These are phyloP conservation scores for Leccinum variicolor DNA, from an alignment of 768 basidiomycete genomes.

Conservation along the genomic window DNA sequence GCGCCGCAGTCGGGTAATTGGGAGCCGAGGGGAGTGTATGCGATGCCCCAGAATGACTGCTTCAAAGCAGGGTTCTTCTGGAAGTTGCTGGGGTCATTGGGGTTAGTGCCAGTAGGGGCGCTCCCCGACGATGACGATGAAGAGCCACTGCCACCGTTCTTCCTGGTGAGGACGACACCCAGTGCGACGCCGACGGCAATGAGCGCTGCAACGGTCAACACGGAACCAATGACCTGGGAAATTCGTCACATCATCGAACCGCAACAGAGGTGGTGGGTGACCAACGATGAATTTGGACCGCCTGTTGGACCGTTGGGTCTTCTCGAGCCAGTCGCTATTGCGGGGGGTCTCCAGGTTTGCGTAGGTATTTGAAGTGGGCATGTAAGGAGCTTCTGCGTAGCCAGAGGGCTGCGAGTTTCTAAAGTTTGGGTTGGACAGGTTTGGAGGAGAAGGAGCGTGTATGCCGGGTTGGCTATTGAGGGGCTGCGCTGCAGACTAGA, in stretches of 20 bases:
- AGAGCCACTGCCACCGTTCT: constrained; percentile 36
- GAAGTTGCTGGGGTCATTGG: constrained; percentile 78
- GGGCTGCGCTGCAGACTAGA: constrained; percentile 31
- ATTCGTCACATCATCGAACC: neutral
- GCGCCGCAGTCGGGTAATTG: constrained; percentile 70
- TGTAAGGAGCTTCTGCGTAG: constrained; percentile 26
- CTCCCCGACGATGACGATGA: constrained; percentile 14
- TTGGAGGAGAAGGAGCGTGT: constrained; percentile 35
- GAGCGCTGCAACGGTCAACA: constrained; percentile 46
- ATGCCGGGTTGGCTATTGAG: constrained; percentile 30
- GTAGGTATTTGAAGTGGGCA: constrained; percentile 27
- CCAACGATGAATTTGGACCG: constrained; percentile 60
- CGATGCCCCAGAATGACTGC: constrained; percentile 80
- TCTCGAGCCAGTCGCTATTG: constrained; percentile 41
- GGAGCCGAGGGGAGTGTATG: constrained; percentile 80
- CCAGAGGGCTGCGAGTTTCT: constrained; percentile 21
- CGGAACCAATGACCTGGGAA: constrained; percentile 49
- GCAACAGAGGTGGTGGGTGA: constrained; percentile 9
- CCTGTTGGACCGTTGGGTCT: constrained; percentile 28
- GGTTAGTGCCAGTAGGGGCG: constrained; percentile 32
- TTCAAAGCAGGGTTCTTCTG: constrained; percentile 62
- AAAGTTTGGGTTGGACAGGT: constrained; percentile 22
- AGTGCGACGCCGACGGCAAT: constrained; percentile 57
- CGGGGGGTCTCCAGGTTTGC: constrained; percentile 30
- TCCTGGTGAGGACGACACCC: constrained; percentile 63